phyloP scores from a whole-genome alignment of 2,329 filamentous ascomycete genomes.

The Ophiostoma novo-ulmi region DNA sequence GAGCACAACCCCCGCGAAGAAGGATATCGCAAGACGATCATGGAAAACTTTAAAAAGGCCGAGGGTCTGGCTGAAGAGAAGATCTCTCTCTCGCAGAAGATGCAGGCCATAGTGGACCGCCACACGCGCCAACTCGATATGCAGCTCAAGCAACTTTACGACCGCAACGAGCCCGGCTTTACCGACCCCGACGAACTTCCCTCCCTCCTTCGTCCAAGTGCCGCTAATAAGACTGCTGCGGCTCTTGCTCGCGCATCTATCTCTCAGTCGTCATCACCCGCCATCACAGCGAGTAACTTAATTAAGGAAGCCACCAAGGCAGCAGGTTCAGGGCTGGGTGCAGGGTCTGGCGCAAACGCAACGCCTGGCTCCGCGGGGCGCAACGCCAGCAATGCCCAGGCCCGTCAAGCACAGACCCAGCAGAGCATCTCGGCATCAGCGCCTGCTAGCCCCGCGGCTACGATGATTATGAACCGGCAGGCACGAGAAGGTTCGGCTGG shows the following conservation, averaged over 20 bases:
- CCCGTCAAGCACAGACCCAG: conserved; percentile 48
- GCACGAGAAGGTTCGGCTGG: conserved; percentile 55
- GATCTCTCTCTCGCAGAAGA: conserved; percentile 61
- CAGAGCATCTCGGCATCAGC: conserved; percentile 51
- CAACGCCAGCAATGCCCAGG: conserved; percentile 34
- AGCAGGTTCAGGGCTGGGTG: not conserved
- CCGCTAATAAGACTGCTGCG: conserved; percentile 46
- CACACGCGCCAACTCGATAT: conserved; percentile 58
- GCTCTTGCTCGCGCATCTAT: conserved; percentile 32
- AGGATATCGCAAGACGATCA: conserved; percentile 58
- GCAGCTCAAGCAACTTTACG: conserved; percentile 58
- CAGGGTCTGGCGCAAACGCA: not conserved
- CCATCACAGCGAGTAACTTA: conserved; percentile 29
- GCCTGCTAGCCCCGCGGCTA: conserved; percentile 56
- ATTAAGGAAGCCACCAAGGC: conserved; percentile 20
- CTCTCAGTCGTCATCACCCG: conserved; percentile 29
- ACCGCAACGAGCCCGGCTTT: conserved; percentile 57
- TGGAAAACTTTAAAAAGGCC: conserved; percentile 62
- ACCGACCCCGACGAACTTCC: conserved; percentile 59
- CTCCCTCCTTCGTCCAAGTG: conserved; percentile 55
- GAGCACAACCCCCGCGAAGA: conserved; percentile 72
- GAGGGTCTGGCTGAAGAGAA: conserved; percentile 72
- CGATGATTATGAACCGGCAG: conserved; percentile 54
- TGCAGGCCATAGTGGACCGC: conserved; percentile 55
- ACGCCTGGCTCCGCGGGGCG: not conserved